Evolutionary conservation across 371 early-diverging fungal species (phyloP), one percentile per base, ranked within the genome.

Genomic region (Cokeromyces recurvatus): DNA sequence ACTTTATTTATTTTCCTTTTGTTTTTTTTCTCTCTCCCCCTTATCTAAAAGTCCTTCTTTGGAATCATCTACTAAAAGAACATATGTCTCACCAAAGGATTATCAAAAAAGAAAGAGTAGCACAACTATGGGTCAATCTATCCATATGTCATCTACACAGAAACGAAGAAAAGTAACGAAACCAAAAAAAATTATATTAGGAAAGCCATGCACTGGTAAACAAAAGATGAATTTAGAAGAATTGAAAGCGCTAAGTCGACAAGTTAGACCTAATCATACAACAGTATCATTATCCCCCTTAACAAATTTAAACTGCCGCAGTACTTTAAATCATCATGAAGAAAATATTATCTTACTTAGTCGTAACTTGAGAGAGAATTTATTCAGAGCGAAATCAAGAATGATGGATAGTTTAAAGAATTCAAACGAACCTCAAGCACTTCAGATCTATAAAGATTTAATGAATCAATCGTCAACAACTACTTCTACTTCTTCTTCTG

Each of bases 231-330:
- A 34, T 34, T 19, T 54, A 1, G 35, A 50, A 38, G 54, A 53
- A 23, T 29, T 59, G 9, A 53, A 54, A 43, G 50, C 54, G 36
- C 46, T 59, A 4, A 59, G 54, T 27, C 22, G 59, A 54, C 59
- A 59, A 32, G 44, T 50, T 6, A 40, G 34, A 20, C 49, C 49
- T 35, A 24, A 23, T 22, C 35, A n/a, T 11, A 29, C 42, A 11
- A 16, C 36, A 12, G 6, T 36, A 16, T 40, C 23, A 14, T 3
- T 11, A 32, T 16, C 48, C 15, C 16, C 41, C 16, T 34, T 16
- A 15, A 1, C 45, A 34, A n/a, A n/a, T n/a, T n/a, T n/a, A n/a
- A n/a, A n/a, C 34, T 12, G 24, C 17, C 23, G 17, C 11, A 38
- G 14, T 12, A 10, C 38, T 25, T 25, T 20, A 19, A 0, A 46